Base-by-base conservation (phyloP, 2,329 filamentous ascomycete genomes). In the Blastomyces parvus region DNA sequence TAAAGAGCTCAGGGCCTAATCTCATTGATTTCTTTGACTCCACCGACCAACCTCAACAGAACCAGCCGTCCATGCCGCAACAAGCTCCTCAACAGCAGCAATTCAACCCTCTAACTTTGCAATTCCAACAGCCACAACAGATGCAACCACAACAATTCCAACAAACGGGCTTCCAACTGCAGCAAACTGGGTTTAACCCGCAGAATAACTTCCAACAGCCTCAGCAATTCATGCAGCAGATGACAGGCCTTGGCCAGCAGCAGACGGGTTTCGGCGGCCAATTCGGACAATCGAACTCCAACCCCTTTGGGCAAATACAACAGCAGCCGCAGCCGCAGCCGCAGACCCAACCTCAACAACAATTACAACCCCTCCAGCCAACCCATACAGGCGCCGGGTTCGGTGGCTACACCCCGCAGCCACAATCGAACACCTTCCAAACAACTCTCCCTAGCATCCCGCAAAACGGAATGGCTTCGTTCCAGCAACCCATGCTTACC, bases 21-120 rank as follows among this genome's bases (percentile, higher is more conserved):
- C 81, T 95, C 65, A 97, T 96, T 72, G 94, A 93, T 79, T 97
- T 96, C 77, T 96, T 96, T 74, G 93, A 59, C 44, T 48, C 44
- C n/a, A 48, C 44, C 13, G 38, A 88, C 71, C 92, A 91, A 6
- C 96, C 96, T 70, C 92, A 97, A 71, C 86, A 91, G 72, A 91
- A 92, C 67, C 91, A 94, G 60, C 81, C 4, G 50, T 25, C 87
- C 0, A 84, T 90, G 81, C 81, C 70, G 65, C 75, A 79, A 60
- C 75, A 74, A 27, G 73, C 76, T 46, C 69, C 76, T 38, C 56
- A 59, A 48, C 77, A 76, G 76, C 66, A 76, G 72, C 44, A 22
- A 22, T 66, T 72, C 69, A 69, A 61, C 53, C 62, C 63, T 42
- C 66, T 64, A 58, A 62, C 60, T 13, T 62, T 66, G 58, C 71